Conservation (phyloP, 805 yeast species). For the Metschnikowia dekortorum region DNA sequence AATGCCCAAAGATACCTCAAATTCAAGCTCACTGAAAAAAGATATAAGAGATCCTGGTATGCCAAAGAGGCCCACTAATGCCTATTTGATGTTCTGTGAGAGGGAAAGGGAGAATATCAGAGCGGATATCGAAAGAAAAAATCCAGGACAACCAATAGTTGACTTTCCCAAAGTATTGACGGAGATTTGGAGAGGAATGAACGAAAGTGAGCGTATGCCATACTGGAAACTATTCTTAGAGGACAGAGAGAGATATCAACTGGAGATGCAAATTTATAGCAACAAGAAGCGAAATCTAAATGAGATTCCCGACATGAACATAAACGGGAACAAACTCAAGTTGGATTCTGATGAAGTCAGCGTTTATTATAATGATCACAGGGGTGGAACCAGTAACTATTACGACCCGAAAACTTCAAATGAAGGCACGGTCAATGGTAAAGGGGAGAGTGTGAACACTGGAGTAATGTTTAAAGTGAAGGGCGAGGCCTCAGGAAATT, state of each 20-base stretch:
- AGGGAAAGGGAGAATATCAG: slow-evolving; percentile 71
- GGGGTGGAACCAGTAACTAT: not conserved
- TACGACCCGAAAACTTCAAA: not conserved
- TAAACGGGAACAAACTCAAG: not conserved
- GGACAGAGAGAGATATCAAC: slow-evolving; percentile 69
- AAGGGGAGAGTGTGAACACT: not conserved
- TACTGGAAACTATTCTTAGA: slow-evolving; percentile 72
- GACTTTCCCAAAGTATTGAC: slow-evolving; percentile 78
- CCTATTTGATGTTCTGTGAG: slow-evolving; percentile 84
- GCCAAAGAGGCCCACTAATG: slow-evolving; percentile 89
- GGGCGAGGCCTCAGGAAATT: not conserved
- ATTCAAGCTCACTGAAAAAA: not conserved
- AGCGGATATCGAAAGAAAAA: slow-evolving; percentile 48
- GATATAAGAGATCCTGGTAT: slow-evolving; percentile 66
- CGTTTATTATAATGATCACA: not conserved
- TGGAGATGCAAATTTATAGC: slow-evolving; percentile 60
- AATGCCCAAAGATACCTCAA: slow-evolving; percentile 19
- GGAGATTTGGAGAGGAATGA: slow-evolving; percentile 78
- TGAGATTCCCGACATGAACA: not conserved
- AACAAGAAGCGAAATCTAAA: slow-evolving; percentile 6
- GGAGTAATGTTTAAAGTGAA: not conserved
- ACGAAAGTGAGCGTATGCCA: slow-evolving; percentile 65
- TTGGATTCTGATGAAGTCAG: not conserved
- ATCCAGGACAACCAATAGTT: slow-evolving; percentile 40
- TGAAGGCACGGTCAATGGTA: not conserved